These are phyloP conservation scores for Irpex sp. DNA, from an alignment of 1,284 basidiomycete species.

Conservation along the genomic window DNA sequence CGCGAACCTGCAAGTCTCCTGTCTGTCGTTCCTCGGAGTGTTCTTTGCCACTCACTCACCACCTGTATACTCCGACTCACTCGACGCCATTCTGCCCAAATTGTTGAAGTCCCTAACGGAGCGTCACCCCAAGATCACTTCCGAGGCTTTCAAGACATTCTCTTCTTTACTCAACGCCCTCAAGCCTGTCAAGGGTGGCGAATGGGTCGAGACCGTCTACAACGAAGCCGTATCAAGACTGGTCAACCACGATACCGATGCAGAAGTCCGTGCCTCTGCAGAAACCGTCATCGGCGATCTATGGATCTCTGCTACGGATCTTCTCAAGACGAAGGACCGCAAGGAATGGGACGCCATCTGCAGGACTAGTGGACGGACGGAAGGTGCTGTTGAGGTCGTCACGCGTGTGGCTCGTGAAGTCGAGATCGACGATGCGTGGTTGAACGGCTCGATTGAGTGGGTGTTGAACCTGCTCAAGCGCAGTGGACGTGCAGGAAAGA, in stretches of 20 bases:
- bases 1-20: constrained; percentile 74
- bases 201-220: constrained; percentile 73
- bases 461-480: constrained; percentile 76
- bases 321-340: constrained; percentile 53
- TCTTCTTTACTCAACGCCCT: constrained; percentile 64
- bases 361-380: constrained; percentile 68
- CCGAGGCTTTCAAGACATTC: constrained; percentile 82
- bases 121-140: constrained; percentile 71
- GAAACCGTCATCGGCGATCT: constrained; percentile 84
- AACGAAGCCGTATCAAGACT: constrained; percentile 70
- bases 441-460: constrained; percentile 77
- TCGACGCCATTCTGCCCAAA: constrained; percentile 67
- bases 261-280: constrained; percentile 83
- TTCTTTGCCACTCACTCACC: constrained; percentile 84
- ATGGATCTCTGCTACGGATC: constrained; percentile 82
- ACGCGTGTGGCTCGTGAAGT: constrained; percentile 69
- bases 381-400: constrained; percentile 70
- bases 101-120: constrained; percentile 72
- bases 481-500: constrained; percentile 76
- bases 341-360: constrained; percentile 84
- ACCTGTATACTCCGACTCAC: constrained; percentile 55
- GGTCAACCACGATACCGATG: constrained; percentile 81
- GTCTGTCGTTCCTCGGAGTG: constrained; percentile 79
- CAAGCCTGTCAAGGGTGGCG: constrained; percentile 54
- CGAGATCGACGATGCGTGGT: constrained; percentile 71